Evolutionary conservation across 1,284 basidiomycete species (phyloP).

Genomic region (Vanrija sp.): DNA sequence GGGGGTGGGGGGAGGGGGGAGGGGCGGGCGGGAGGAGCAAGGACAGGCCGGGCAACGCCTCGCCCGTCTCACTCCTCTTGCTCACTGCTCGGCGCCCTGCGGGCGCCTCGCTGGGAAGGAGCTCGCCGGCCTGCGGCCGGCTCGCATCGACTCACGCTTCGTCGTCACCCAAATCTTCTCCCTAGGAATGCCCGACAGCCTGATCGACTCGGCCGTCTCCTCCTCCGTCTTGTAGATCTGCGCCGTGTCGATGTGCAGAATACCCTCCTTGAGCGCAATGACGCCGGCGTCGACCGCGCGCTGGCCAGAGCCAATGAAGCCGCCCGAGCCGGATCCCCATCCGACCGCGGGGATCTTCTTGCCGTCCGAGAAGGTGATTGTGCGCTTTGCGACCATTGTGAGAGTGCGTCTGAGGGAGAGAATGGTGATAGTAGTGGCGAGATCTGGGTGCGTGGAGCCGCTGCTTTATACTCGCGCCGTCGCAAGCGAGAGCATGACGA

Average conservation of each 20-base stretch:
- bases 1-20: not conserved
- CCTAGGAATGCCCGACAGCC: conserved; percentile 47
- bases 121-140: too few relatives aligned
- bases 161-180: conserved; percentile 55
- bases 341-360: conserved; percentile 36
- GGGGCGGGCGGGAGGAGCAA: not conserved
- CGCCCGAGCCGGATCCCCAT: conserved; percentile 35
- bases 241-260: conserved; percentile 44
- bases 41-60: too few relatives aligned
- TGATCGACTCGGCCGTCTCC: conserved; percentile 49
- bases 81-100: too few relatives aligned
- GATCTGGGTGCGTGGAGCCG: too few relatives aligned
- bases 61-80: too few relatives aligned
- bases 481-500: too few relatives aligned
- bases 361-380: conserved; percentile 33
- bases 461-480: too few relatives aligned
- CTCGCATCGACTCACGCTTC: conserved; percentile 50
- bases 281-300: conserved; percentile 19
- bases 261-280: conserved; percentile 37
- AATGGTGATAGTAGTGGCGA: not conserved
- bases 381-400: conserved; percentile 17
- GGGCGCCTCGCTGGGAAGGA: not conserved
- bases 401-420: too few relatives aligned
- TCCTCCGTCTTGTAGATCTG: conserved; percentile 46
- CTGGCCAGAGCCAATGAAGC: conserved; percentile 12